Evolutionary conservation across 2,329 filamentous ascomycete species (phyloP).

Genomic region (Aureobasidium pullulans): DNA sequence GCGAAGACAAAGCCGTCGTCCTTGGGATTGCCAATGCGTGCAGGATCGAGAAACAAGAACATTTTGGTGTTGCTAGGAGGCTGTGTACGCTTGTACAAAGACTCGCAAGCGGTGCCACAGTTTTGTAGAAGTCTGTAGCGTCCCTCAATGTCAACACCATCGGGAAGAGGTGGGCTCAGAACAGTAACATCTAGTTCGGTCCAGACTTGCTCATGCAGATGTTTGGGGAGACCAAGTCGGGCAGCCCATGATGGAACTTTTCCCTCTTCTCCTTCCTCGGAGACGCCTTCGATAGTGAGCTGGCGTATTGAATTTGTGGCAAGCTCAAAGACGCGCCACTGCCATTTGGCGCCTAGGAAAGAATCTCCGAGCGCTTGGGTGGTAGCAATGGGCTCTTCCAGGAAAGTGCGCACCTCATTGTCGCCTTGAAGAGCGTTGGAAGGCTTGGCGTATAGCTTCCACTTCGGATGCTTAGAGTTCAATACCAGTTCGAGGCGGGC

Average conservation of each 20-base stretch:
- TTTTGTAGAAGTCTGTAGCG: slow-evolving; percentile 44
- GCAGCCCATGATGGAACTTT: slow-evolving; percentile 31
- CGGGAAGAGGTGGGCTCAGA: too few species aligned
- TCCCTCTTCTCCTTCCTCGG: neutral
- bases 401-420: slow-evolving; percentile 16
- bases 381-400: slow-evolving; percentile 24
- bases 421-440: slow-evolving; percentile 16
- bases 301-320: neutral
- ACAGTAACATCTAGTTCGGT: slow-evolving; percentile 33
- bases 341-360: slow-evolving; percentile 30
- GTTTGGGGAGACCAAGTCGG: slow-evolving; percentile 30
- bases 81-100: slow-evolving; percentile 43
- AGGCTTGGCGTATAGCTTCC: slow-evolving; percentile 25
- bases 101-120: slow-evolving; percentile 51
- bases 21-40: slow-evolving; percentile 37
- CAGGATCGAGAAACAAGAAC: slow-evolving; percentile 54
- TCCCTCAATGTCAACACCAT: slow-evolving; percentile 35
- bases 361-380: slow-evolving; percentile 12
- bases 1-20: slow-evolving; percentile 53
- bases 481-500: slow-evolving; percentile 34
- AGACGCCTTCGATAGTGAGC: slow-evolving; percentile 20
- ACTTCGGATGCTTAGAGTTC: slow-evolving; percentile 15
- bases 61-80: slow-evolving; percentile 26
- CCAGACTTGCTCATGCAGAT: slow-evolving; percentile 38
- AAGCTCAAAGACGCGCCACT: slow-evolving; percentile 37